Conservation (phyloP, 306 rosid genomes). For the Cicer arietinum region DNA sequence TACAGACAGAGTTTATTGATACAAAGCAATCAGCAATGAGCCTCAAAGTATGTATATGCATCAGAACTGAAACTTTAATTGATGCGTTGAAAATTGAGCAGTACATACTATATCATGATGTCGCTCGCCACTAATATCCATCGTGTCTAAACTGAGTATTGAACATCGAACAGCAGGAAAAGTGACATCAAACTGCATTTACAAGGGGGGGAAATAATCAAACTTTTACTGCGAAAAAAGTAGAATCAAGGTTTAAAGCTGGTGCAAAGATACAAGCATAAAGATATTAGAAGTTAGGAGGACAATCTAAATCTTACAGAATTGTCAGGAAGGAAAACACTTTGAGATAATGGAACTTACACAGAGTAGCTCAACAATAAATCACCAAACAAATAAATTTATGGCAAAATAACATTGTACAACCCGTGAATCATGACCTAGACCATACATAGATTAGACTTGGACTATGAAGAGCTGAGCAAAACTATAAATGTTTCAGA, state of each 20-base stretch:
- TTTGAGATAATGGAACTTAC: slow-evolving; percentile 20
- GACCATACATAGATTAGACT: slow-evolving; percentile 24
- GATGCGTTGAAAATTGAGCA: slow-evolving; percentile 25
- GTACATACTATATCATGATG: slow-evolving; percentile 86
- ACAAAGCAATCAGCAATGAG: slow-evolving; percentile 6
- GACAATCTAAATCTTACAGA: slow-evolving; percentile 13
- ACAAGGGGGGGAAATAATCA: slow-evolving; percentile 16
- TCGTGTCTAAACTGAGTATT: slow-evolving; percentile 84
- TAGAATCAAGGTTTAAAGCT: slow-evolving; percentile 5
- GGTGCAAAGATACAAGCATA: slow-evolving; percentile 16
- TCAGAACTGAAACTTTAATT: slow-evolving; percentile 30
- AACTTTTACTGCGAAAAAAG: slow-evolving; percentile 7
- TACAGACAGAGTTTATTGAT: slow-evolving; percentile 20
- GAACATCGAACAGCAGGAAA: slow-evolving; percentile 88
- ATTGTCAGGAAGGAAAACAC: neutral
- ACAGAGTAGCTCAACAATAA: slow-evolving; percentile 17
- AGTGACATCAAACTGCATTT: slow-evolving; percentile 92
- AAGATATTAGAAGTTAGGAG: slow-evolving; percentile 26
- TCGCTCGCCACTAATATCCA: slow-evolving; percentile 92
- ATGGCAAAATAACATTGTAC: slow-evolving; percentile 25
- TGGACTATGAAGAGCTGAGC: slow-evolving; percentile 20
- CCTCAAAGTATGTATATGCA: slow-evolving; percentile 13
- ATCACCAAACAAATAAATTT: slow-evolving; percentile 33
- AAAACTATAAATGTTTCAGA: slow-evolving; percentile 29
- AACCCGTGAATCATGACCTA: slow-evolving; percentile 30